phyloP scores from a whole-genome alignment of 106 monocot species.

The Dioscorea zingiberensis region DNA sequence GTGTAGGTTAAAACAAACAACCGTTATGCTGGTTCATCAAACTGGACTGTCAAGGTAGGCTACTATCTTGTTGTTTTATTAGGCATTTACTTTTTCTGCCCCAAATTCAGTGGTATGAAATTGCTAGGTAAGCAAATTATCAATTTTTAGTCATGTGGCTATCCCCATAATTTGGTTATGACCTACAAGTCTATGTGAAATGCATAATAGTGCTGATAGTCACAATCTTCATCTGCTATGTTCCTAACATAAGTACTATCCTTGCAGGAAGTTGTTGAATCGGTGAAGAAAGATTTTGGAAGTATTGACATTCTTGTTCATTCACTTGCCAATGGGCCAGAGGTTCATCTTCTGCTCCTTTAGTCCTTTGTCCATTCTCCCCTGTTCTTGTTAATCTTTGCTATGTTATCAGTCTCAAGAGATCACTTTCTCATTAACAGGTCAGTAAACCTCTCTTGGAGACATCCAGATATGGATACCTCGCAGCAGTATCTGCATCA shows the following conservation, averaged over 20 bases:
- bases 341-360: constrained; percentile 25
- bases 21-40: constrained; percentile 79
- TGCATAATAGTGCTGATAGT: too few relatives aligned
- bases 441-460: constrained; percentile 86
- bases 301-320: constrained; percentile 97
- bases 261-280: constrained; percentile 84
- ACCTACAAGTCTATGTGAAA: background rate
- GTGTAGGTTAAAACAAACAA: constrained; percentile 84
- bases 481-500: constrained; percentile 93
- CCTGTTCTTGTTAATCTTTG: background rate
- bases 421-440: constrained; percentile 13
- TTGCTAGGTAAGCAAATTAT: background rate
- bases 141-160: background rate
- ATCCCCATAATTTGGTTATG: background rate
- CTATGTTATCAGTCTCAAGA: background rate
- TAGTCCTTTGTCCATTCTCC: background rate
- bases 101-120: background rate
- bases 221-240: background rate
- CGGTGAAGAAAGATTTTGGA: constrained; percentile 84
- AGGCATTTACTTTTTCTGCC: background rate
- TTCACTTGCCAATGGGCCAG: constrained; percentile 97
- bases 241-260: too few relatives aligned
- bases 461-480: constrained; percentile 88
- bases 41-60: constrained; percentile 92
- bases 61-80: background rate